Evolutionary conservation across 176 grass and related monocot species (phyloP), one percentile per base, ranked within the genome.

Genomic region (Rhipidocladum racemiflorum): DNA sequence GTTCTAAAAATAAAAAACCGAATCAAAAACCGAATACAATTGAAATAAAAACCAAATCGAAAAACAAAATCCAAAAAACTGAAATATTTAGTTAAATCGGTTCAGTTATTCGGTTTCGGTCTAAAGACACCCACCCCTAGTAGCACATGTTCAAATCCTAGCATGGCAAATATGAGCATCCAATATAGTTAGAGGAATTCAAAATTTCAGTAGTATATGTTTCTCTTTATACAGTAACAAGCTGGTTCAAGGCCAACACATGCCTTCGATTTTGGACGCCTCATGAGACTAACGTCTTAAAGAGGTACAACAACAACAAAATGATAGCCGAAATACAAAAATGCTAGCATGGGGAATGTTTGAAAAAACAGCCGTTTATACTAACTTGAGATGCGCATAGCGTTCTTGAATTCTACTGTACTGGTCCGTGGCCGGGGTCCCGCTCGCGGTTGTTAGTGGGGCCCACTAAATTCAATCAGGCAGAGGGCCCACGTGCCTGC

Each of bases 281-380:
- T 30, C 34, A 17, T 10, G 12, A 25, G 4, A 30, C 42, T n/a
- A n/a, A n/a, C n/a, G n/a, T n/a, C n/a, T n/a, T n/a, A n/a, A n/a
- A n/a, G n/a, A n/a, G n/a, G n/a, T n/a, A n/a, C n/a, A 13, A 44
- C 42, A 2, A 44, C 42, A 3, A 17, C 18, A 17, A 62, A 45
- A 3, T 12, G 15, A 5, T 25, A 9, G 59, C 1, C 12, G 0
- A 0, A 30, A 35, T 21, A 49, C 4, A 40, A 68, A 55, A 54
- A 18, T 32, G 13, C 34, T 10, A 11, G n/a, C 43, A 70, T 34
- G 25, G 23, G 43, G 64, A 27, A 70, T 77, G 65, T 87, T 88
- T 65, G 80, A 88, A 83, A 83, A 87, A 64, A 10, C 65, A 87
- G 65, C 72, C 85, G 85, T 87, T 81, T 70, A 74, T 63, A 9